phyloP scores from a whole-genome alignment of 441 rosid genomes.

The Metrosideros polymorpha region DNA sequence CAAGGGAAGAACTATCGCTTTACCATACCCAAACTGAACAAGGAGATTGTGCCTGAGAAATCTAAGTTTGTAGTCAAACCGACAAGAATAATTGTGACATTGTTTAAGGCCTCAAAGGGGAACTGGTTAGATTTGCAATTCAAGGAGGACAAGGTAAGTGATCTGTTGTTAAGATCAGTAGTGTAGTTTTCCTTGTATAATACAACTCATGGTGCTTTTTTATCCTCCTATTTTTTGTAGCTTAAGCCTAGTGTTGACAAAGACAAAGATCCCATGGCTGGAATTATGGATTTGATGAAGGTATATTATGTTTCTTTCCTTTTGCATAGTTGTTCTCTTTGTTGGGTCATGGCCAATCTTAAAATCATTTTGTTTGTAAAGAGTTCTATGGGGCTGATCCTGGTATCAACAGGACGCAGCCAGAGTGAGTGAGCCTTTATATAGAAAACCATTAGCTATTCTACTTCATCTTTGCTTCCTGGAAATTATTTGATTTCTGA shows the following conservation, averaged over 20 bases:
- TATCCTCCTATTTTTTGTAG: conserved; percentile 16
- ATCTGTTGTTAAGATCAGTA: background rate
- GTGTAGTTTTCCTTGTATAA: background rate
- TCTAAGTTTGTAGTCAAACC: conserved; percentile 74
- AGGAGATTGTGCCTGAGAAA: conserved; percentile 74
- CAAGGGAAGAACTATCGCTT: conserved; percentile 77
- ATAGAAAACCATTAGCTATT: background rate
- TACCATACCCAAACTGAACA: conserved; percentile 54
- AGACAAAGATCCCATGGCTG: conserved; percentile 83
- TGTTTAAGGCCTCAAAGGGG: conserved; percentile 67
- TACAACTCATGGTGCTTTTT: background rate
- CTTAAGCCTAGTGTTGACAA: conserved; percentile 71
- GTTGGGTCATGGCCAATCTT: background rate
- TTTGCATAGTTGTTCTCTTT: background rate
- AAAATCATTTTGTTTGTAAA: background rate
- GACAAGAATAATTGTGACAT: conserved; percentile 47
- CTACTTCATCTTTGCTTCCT: background rate
- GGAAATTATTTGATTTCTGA: background rate
- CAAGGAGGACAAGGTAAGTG: conserved; percentile 80
- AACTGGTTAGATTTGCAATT: conserved; percentile 85
- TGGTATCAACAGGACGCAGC: background rate
- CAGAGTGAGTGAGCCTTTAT: background rate
- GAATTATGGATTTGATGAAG: conserved; percentile 95
- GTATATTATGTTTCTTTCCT: conserved; percentile 10
- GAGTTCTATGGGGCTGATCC: background rate